Evolutionary conservation across 1,284 basidiomycete species (phyloP).

Genomic region (Ganoderma lingzhi): DNA sequence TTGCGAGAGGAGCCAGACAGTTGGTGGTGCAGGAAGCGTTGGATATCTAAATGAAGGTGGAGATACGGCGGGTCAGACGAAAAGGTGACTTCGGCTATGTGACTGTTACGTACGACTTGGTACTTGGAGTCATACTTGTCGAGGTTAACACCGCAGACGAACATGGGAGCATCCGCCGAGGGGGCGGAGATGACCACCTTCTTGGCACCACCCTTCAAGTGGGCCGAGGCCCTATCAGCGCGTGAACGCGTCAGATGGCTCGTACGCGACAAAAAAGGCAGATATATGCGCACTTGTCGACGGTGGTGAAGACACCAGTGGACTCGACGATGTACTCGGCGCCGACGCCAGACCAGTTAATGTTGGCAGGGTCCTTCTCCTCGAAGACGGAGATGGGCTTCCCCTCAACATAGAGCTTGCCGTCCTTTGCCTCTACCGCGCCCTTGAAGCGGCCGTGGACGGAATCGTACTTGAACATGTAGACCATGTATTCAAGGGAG

Average conservation of each 20-base stretch:
- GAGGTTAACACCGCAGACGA: conserved; percentile 96
- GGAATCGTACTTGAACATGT: conserved; percentile 99
- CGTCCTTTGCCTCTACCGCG: conserved; percentile 83
- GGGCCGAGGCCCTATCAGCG: conserved; percentile 82
- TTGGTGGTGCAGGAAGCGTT: conserved; percentile 99
- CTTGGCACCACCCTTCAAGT: conserved; percentile 99
- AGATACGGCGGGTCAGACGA: conserved; percentile 18
- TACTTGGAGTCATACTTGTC: conserved; percentile 93
- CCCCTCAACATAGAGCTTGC: conserved; percentile 91
- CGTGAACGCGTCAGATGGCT: not conserved
- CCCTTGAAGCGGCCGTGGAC: conserved; percentile 98
- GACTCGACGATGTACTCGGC: conserved; percentile 98
- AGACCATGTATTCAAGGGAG: conserved; percentile 96
- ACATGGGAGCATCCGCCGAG: conserved; percentile 99
- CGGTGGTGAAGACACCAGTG: conserved; percentile 99
- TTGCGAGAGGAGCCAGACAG: conserved; percentile 98
- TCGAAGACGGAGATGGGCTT: conserved; percentile 83
- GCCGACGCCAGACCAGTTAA: conserved; percentile 84
- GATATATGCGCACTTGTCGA: conserved; percentile 65
- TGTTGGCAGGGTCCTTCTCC: conserved; percentile 90
- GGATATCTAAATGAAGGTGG: conserved; percentile 70
- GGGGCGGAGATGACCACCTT: conserved; percentile 99
- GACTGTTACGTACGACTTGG: conserved; percentile 71
- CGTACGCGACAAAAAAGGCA: conserved; percentile 1
- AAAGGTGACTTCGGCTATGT: conserved; percentile 12